Base-by-base conservation (phyloP, 108 stramenopile species). In the Skeletonema grethae region DNA sequence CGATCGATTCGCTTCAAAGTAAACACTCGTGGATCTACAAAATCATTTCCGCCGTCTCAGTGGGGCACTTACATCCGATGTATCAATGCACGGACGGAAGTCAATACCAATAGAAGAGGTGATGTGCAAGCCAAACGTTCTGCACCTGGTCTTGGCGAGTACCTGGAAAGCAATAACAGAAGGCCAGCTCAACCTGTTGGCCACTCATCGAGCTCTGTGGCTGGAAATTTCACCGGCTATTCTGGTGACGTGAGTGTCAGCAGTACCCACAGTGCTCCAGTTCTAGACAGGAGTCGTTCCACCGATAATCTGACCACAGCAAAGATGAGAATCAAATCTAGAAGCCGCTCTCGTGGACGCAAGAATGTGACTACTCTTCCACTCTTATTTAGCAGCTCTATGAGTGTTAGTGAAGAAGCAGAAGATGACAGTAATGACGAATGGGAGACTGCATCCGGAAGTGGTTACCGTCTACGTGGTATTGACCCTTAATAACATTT, bases 361-460 rank as follows among this genome's bases (percentile, higher is more conserved):
- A 71, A 71, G 35, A 66, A 65, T 34, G 66, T 67, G 13, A 79
- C 77, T 36, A 71, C 77, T 34, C 58, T 79, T 35, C 77, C 77
- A 3, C 65, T 71, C 20, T 65, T 79, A 20, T 79, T 79, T 20
- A 79, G 77, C 48, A 79, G 77, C 32, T 65, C 70, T 11, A 79
- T 79, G 77, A 79, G 77, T 66, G 77, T 79, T 53, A 79, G 77
- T 31, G 77, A 79, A 72, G 77, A 79, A 71, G 67, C 46, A 18
- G 77, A 79, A n/a, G 77, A 70, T 15, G 60, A 67, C 56, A 59
- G 62, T 34, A 79, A 56, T 62, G 70, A 68, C 46, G 65, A 65
- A 32, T 79, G 77, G 77, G 77, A 79, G 48, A 79, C 77, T 41
- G 77, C 70, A 15, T 72, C 70, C 45, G 77, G 77, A 8, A 72